Percentiles rank a stretch among this genome's conserved stretches.
Evolutionary conservation across 306 rosid species (phyloP).

Genomic region (Calophaca sinica): DNA sequence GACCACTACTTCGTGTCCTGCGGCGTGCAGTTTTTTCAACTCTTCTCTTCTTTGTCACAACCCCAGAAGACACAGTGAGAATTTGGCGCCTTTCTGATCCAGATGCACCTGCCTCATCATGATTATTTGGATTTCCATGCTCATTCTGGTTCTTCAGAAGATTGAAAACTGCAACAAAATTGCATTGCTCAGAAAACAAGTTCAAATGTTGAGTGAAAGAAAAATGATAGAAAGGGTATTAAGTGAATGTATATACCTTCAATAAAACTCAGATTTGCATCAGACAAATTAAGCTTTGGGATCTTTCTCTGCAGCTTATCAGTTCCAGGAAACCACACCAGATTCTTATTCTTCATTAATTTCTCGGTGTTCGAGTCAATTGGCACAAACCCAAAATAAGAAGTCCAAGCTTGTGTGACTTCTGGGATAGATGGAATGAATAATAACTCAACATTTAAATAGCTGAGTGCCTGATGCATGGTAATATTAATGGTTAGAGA

Average conservation of each 20-base stretch:
- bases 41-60: too few relatives aligned
- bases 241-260: conserved; percentile 14
- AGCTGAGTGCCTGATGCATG: conserved; percentile 61
- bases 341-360: conserved; percentile 51
- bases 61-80: too few relatives aligned
- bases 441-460: conserved; percentile 69
- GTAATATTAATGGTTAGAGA: conserved; percentile 10
- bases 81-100: too few relatives aligned
- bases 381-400: conserved; percentile 70
- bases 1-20: too few relatives aligned
- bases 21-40: too few relatives aligned
- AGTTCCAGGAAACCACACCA: conserved; percentile 57
- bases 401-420: conserved; percentile 62
- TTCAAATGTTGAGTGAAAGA: too few relatives aligned
- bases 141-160: too few relatives aligned
- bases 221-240: too few relatives aligned
- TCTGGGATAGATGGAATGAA: conserved; percentile 67
- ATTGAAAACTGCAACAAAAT: too few relatives aligned
- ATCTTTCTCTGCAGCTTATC: conserved; percentile 62
- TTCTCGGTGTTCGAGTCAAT: conserved; percentile 47
- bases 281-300: conserved; percentile 27
- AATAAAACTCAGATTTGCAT: conserved; percentile 1
- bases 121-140: too few relatives aligned
- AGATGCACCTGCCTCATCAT: too few relatives aligned
- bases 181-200: too few relatives aligned